These are phyloP conservation scores for Fusarium sp. DNA, from an alignment of 2,329 filamentous ascomycete species.

Conservation along the genomic window DNA sequence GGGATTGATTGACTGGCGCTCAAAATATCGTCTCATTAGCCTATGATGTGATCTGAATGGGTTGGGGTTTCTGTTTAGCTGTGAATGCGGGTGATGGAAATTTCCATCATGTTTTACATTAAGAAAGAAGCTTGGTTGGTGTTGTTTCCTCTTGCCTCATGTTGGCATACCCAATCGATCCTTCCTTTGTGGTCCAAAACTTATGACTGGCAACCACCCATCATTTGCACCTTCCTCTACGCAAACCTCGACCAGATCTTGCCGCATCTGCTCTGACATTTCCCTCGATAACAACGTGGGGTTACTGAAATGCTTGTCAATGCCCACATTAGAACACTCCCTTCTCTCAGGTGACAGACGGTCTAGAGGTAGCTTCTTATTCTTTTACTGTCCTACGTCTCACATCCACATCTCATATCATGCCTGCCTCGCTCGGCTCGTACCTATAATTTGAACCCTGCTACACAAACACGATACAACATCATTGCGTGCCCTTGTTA, in stretches of 20 bases:
- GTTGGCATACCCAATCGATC: neutral
- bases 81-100: neutral
- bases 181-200: neutral
- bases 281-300: conserved; percentile 27
- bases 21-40: neutral
- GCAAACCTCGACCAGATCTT: conserved; percentile 31
- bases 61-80: neutral
- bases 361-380: conserved; percentile 22
- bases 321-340: conserved; percentile 15
- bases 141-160: conserved; percentile 35
- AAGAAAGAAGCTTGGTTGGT: neutral
- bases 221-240: neutral
- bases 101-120: conserved; percentile 22
- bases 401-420: conserved; percentile 15
- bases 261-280: conserved; percentile 11
- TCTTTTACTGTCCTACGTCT: conserved; percentile 25
- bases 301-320: conserved; percentile 23
- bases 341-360: neutral
- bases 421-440: neutral
- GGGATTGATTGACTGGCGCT: conserved; percentile 22
- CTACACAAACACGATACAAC: conserved; percentile 6
- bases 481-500: conserved; percentile 15
- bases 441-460: neutral
- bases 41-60: neutral
- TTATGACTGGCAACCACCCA: neutral